phyloP scores from a whole-genome alignment of 345 rosid species.

The Ricinus communis region DNA sequence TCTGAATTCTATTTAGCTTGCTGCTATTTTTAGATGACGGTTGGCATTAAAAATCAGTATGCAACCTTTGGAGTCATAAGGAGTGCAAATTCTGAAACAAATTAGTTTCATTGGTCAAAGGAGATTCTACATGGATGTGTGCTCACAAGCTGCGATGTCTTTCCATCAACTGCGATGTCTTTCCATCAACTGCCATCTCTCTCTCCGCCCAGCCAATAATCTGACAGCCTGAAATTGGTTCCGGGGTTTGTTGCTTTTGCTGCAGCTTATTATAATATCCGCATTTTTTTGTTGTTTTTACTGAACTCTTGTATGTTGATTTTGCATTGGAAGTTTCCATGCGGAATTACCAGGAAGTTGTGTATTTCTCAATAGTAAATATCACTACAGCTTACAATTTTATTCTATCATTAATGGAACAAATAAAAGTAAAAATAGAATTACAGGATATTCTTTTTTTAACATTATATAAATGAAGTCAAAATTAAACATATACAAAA shows the following conservation, averaged over 20 bases:
- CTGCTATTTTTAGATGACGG: conserved; percentile 1
- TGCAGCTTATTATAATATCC: not conserved
- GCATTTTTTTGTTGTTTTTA: not conserved
- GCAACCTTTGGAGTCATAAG: not conserved
- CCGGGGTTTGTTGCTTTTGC: not conserved
- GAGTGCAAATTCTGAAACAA: not conserved
- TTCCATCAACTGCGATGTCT: not conserved
- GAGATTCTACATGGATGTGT: not conserved
- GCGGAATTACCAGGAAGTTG: not conserved
- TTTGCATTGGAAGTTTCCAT: not conserved
- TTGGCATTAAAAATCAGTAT: not conserved
- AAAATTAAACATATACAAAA: no score
- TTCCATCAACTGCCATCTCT: not conserved
- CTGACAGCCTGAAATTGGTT: conserved; percentile 11
- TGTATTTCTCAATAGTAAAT: not conserved
- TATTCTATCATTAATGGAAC: no score
- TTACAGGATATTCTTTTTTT: no score
- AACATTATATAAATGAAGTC: no score
- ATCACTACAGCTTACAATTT: not conserved
- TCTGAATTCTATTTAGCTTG: conserved; percentile 11
- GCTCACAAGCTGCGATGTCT: not conserved
- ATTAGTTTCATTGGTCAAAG: not conserved
- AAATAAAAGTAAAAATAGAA: no score
- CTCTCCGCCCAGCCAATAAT: not conserved
- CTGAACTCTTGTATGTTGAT: not conserved